A percentile compares a stretch with the other conserved stretches of the same genome.
Evolutionary conservation across 768 basidiomycete genomes (phyloP).

Genomic region (Suillus fuscotomentosus): DNA sequence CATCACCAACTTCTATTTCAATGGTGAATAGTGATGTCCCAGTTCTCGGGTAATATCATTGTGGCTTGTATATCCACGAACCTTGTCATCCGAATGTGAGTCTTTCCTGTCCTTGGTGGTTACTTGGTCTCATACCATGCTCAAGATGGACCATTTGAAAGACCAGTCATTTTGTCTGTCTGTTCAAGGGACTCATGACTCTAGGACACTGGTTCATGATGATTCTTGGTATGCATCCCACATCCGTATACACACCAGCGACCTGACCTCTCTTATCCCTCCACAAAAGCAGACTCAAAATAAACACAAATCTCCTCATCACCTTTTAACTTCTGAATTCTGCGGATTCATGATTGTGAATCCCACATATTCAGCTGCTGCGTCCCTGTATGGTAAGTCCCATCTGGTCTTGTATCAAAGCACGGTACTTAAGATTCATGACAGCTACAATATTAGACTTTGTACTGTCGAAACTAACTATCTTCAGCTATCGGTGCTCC

Average conservation of each 20-base stretch:
- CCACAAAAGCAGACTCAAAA: slow-evolving; percentile 12
- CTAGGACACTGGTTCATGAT: slow-evolving; percentile 24
- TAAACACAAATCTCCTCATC: slow-evolving; percentile 4
- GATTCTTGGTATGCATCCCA: slow-evolving; percentile 10
- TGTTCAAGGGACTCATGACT: slow-evolving; percentile 9
- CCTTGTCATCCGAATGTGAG: slow-evolving; percentile 29
- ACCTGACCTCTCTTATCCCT: neutral
- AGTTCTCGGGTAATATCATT: slow-evolving; percentile 17
- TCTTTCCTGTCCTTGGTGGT: neutral
- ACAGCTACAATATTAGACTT: slow-evolving; percentile 20
- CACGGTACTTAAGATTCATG: neutral
- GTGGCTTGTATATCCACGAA: slow-evolving; percentile 22
- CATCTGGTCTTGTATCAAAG: neutral
- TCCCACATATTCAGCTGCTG: slow-evolving; percentile 2
- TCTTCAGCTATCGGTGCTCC: slow-evolving; percentile 13
- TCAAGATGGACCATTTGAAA: slow-evolving; percentile 30
- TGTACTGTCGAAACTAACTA: no score
- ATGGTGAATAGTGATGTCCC: slow-evolving; percentile 21
- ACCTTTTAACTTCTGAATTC: neutral
- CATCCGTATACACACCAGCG: neutral
- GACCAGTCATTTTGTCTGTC: slow-evolving; percentile 13
- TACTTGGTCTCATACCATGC: neutral
- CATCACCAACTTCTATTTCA: slow-evolving; percentile 17
- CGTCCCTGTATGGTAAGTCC: slow-evolving; percentile 19
- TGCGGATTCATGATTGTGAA: slow-evolving; percentile 8